phyloP scores from a whole-genome alignment of 192 early-diverging fungal genomes.

The Coemansia sp. region DNA sequence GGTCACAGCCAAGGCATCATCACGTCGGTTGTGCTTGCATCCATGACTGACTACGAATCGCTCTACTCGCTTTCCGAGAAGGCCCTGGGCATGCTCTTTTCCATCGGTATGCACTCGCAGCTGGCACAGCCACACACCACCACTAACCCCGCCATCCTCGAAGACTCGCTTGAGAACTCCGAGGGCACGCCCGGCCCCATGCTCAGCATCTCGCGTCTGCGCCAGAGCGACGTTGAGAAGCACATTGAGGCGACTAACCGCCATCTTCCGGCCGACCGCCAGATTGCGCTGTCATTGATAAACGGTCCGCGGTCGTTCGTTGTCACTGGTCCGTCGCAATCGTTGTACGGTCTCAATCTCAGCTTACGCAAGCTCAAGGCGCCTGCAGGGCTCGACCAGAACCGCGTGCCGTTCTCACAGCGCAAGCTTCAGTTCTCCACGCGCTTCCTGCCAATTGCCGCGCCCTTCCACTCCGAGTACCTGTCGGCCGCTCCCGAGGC shows the following conservation, averaged over 20 bases:
- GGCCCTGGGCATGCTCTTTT: slow-evolving; percentile 83
- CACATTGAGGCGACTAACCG: slow-evolving; percentile 87
- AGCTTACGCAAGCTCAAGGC: slow-evolving; percentile 92
- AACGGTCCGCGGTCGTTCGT: slow-evolving; percentile 91
- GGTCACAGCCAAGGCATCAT: slow-evolving; percentile 95
- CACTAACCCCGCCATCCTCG: slow-evolving; percentile 82
- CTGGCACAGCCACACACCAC: slow-evolving; percentile 79
- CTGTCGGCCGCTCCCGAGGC: slow-evolving; percentile 64
- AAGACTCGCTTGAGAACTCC: slow-evolving; percentile 84
- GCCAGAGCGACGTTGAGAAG: slow-evolving; percentile 78
- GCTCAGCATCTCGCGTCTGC: slow-evolving; percentile 84
- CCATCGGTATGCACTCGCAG: slow-evolving; percentile 86
- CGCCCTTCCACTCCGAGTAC: slow-evolving; percentile 90
- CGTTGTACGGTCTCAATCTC: slow-evolving; percentile 89
- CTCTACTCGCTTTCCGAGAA: slow-evolving; percentile 83
- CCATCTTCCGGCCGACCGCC: slow-evolving; percentile 79
- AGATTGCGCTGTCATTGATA: slow-evolving; percentile 83
- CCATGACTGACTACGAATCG: slow-evolving; percentile 76
- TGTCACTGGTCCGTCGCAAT: slow-evolving; percentile 87
- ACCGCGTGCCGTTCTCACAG: slow-evolving; percentile 84
- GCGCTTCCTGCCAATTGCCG: slow-evolving; percentile 90
- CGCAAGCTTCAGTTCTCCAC: slow-evolving; percentile 89
- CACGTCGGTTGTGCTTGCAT: slow-evolving; percentile 86
- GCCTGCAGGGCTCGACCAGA: slow-evolving; percentile 79
- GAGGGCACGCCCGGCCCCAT: slow-evolving; percentile 94